A percentile compares a stretch with the other conserved stretches of the same genome.
Evolutionary conservation across 441 rosid genomes (phyloP).

Genomic region (Theobroma grandiflorum): DNA sequence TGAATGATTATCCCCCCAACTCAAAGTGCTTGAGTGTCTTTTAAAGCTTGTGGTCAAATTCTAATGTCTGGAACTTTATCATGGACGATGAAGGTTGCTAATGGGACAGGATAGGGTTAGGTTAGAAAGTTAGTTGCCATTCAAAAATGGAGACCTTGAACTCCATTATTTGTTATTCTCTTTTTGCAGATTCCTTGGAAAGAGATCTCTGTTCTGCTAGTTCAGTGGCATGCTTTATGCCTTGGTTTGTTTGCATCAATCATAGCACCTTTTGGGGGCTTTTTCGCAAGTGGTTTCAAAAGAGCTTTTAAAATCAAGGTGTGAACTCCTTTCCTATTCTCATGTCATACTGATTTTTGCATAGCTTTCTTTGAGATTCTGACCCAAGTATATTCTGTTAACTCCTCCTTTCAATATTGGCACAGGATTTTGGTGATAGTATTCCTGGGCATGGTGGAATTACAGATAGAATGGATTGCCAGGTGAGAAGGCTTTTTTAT

Average conservation of each 20-base stretch:
- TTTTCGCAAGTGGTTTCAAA: constrained; percentile 94
- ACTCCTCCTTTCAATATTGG: constrained; percentile 18
- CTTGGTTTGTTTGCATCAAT: constrained; percentile 92
- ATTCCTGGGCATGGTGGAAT: constrained; percentile 98
- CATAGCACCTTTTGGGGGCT: constrained; percentile 98
- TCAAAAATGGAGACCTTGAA: background rate
- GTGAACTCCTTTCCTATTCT: constrained; percentile 22
- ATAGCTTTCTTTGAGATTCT: background rate
- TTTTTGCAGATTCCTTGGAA: constrained; percentile 78
- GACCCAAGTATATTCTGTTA: background rate
- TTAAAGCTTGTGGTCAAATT: background rate
- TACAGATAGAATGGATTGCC: constrained; percentile 98
- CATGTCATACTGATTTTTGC: background rate
- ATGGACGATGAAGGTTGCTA: too few relatives aligned
- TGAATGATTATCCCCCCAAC: background rate
- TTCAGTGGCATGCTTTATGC: constrained; percentile 92
- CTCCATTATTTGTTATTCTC: constrained; percentile 3
- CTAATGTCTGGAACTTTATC: background rate
- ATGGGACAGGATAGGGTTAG: background rate
- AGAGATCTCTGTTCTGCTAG: constrained; percentile 71
- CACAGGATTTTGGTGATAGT: constrained; percentile 95
- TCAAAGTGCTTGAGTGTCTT: background rate
- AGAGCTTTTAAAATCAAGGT: constrained; percentile 96
- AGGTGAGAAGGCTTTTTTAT: constrained; percentile 48
- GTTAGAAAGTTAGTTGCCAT: background rate